Conservation (phyloP, 2,329 filamentous ascomycete genomes). For the Mariannaea sp. region DNA sequence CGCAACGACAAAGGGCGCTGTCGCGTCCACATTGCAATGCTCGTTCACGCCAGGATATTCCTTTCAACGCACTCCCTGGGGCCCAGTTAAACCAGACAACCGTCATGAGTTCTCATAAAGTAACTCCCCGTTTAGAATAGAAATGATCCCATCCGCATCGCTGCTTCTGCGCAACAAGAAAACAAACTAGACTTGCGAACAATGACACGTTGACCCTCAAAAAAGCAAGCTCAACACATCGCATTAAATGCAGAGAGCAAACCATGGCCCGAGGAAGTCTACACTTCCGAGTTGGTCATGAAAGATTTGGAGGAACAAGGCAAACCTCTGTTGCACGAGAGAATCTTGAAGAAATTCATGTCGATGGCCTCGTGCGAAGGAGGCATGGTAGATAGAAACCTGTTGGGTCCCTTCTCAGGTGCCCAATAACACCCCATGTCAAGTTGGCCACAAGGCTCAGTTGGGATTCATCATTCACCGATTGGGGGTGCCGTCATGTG, state of each 20-base stretch:
- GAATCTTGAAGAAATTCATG: not conserved
- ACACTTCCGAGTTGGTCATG: not conserved
- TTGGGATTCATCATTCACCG: not conserved
- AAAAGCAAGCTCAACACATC: no score
- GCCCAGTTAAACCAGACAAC: no score
- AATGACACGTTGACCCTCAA: no score
- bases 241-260: no score
- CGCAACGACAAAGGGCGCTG: conserved; percentile 11
- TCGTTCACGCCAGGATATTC: not conserved
- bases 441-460: not conserved
- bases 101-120: no score
- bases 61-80: not conserved
- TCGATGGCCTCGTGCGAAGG: not conserved
- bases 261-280: not conserved
- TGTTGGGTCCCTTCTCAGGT: not conserved
- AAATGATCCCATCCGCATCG: no score
- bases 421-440: not conserved
- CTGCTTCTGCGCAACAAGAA: no score
- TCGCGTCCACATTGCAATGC: conserved; percentile 1
- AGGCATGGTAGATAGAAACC: not conserved
- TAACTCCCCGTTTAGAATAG: not conserved
- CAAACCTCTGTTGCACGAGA: not conserved
- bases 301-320: not conserved
- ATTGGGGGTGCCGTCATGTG: conserved; percentile 1
- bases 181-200: no score